phyloP scores from a whole-genome alignment of 805 yeast species.

The Yamadazyma philogaea region DNA sequence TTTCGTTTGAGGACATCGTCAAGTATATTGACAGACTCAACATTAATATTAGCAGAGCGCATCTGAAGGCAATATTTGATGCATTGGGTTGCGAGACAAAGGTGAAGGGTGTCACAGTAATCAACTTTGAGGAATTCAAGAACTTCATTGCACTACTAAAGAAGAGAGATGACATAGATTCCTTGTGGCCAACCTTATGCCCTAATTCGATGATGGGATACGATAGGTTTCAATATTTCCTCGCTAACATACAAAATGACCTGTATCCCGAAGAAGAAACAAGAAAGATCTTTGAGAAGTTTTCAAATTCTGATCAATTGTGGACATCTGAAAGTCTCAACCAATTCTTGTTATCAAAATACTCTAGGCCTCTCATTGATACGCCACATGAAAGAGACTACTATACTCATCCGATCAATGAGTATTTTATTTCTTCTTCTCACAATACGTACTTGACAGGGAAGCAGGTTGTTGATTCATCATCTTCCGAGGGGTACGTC shows the following conservation, averaged over 20 bases:
- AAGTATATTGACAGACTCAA: slow-evolving; percentile 65
- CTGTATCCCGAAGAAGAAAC: slow-evolving; percentile 18
- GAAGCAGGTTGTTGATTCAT: slow-evolving; percentile 79
- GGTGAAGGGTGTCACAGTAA: slow-evolving; percentile 23
- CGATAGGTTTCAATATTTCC: slow-evolving; percentile 34
- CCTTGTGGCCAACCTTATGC: slow-evolving; percentile 39
- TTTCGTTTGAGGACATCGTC: slow-evolving; percentile 66
- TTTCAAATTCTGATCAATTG: slow-evolving; percentile 15
- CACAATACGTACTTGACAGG: slow-evolving; percentile 93
- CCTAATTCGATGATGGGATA: slow-evolving; percentile 18
- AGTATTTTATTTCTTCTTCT: slow-evolving; percentile 87
- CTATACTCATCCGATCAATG: slow-evolving; percentile 60
- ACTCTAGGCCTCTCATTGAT: slow-evolving; percentile 19
- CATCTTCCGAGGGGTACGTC: slow-evolving; percentile 87
- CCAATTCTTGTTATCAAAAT: slow-evolving; percentile 33
- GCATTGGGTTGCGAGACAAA: slow-evolving; percentile 27
- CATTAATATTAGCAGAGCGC: slow-evolving; percentile 60
- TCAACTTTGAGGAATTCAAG: slow-evolving; percentile 74
- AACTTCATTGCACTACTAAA: slow-evolving; percentile 67
- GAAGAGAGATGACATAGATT: slow-evolving; percentile 56
- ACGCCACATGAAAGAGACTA: slow-evolving; percentile 17
- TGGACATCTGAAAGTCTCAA: slow-evolving; percentile 31
- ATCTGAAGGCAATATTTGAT: slow-evolving; percentile 49
- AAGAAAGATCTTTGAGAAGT: slow-evolving; percentile 25
- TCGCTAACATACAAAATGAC: slow-evolving; percentile 49